A percentile compares a stretch with the other conserved stretches of the same genome.
These are phyloP conservation scores for Eimeria necatrix DNA, from an alignment of 169 alveolate species.

Conservation along the genomic window DNA sequence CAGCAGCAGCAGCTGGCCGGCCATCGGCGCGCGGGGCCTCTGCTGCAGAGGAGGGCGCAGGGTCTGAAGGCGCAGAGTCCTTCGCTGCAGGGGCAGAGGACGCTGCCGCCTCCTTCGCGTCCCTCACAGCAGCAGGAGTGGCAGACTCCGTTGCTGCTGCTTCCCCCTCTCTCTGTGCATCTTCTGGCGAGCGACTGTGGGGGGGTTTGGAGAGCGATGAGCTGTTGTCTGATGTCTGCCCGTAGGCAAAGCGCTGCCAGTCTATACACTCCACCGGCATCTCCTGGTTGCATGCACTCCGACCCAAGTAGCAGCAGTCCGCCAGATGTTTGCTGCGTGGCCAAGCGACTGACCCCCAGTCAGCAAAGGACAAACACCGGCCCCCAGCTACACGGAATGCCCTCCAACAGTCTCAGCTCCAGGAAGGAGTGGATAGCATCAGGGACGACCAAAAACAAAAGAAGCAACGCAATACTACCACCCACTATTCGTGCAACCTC, in stretches of 20 bases:
- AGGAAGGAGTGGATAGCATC: too few species aligned
- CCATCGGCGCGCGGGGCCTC: not conserved
- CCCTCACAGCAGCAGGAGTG: not conserved
- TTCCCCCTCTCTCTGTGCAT: not conserved
- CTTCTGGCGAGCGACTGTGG: not conserved
- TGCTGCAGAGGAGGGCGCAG: not conserved
- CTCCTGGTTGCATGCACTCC: not conserved
- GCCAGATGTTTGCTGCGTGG: too few species aligned
- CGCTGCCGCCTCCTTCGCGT: not conserved
- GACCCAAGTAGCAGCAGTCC: not conserved
- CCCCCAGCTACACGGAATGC: too few species aligned
- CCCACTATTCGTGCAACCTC: too few species aligned
- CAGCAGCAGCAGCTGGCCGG: not conserved
- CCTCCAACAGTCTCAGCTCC: too few species aligned
- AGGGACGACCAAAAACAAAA: too few species aligned
- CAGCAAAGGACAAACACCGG: not conserved
- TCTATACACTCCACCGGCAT: constrained; percentile 61
- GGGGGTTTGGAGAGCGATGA: not conserved
- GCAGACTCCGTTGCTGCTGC: not conserved
- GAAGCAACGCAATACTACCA: too few species aligned
- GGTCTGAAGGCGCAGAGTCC: constrained; percentile 1
- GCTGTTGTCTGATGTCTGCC: not conserved
- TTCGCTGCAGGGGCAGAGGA: not conserved
- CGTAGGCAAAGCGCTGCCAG: constrained; percentile 62
- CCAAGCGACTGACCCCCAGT: too few species aligned